A percentile compares a stretch with the other conserved stretches of the same genome.
Evolutionary conservation across 768 basidiomycete species (phyloP).

Genomic region (Lentinula guzmanii): DNA sequence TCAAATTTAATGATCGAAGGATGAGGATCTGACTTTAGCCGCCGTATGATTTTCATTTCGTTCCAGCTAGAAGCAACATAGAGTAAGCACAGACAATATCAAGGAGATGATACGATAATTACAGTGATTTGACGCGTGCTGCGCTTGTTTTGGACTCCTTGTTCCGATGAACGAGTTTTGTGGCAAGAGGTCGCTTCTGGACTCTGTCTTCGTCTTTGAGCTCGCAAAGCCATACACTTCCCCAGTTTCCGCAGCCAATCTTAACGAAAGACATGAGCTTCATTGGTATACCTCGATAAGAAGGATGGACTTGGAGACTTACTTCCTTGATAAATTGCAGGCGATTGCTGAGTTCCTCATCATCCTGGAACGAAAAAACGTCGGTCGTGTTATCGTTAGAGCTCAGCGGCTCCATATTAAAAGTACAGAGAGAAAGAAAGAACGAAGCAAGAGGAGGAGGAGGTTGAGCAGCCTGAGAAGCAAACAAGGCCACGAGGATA

Average conservation of each 20-base stretch:
- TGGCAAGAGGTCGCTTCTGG: conserved; percentile 53
- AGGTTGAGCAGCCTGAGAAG: not conserved
- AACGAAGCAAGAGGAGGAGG: conserved; percentile 15
- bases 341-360: conserved; percentile 37
- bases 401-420: conserved; percentile 5
- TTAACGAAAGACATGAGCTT: conserved; percentile 20
- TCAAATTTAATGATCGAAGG: conserved; percentile 92
- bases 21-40: conserved; percentile 80
- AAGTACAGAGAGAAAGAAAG: not conserved
- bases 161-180: conserved; percentile 91
- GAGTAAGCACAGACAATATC: conserved; percentile 1
- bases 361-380: conserved; percentile 47
- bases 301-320: conserved; percentile 12
- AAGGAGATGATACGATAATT: conserved; percentile 20
- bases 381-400: conserved; percentile 19
- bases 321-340: conserved; percentile 77
- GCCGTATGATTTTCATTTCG: conserved; percentile 66
- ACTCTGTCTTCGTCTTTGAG: conserved; percentile 34
- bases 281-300: conserved; percentile 6
- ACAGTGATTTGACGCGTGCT: conserved; percentile 82
- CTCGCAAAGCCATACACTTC: conserved; percentile 78
- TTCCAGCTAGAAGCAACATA: conserved; percentile 64
- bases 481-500: not conserved
- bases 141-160: conserved; percentile 73
- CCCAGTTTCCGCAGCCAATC: conserved; percentile 94